Conservation (phyloP, 2,329 filamentous ascomycete species). For the Claviceps pusilla region DNA sequence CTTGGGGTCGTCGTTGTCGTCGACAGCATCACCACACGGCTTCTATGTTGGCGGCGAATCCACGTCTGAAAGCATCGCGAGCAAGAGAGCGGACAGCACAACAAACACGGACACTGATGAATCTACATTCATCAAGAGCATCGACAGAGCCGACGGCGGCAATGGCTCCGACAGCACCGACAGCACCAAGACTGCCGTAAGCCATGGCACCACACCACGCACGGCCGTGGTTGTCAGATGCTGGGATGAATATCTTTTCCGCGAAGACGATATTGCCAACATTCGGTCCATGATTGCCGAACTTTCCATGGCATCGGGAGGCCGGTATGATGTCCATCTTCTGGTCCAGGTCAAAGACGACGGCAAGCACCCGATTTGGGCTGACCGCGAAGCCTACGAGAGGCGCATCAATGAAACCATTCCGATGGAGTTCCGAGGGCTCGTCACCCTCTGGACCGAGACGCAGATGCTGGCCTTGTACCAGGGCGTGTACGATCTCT, state of each 20-base stretch:
- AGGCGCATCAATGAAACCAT: slow-evolving; percentile 52
- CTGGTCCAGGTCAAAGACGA: slow-evolving; percentile 74
- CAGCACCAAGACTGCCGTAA: slow-evolving; percentile 1
- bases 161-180: background rate
- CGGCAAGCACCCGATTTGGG: slow-evolving; percentile 60
- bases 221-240: slow-evolving; percentile 71
- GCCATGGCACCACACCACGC: slow-evolving; percentile 16
- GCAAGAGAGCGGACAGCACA: background rate
- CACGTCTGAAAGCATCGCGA: background rate
- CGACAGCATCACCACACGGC: slow-evolving; percentile 28
- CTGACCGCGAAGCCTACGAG: slow-evolving; percentile 53
- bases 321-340: slow-evolving; percentile 75
- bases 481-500: slow-evolving; percentile 70
- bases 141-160: background rate
- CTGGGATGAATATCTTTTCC: slow-evolving; percentile 69
- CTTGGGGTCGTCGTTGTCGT: slow-evolving; percentile 18
- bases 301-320: slow-evolving; percentile 63
- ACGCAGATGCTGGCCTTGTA: slow-evolving; percentile 86
- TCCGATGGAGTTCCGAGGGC: slow-evolving; percentile 72
- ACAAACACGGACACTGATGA: background rate
- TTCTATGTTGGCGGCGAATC: slow-evolving; percentile 28
- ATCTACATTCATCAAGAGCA: background rate
- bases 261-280: slow-evolving; percentile 66
- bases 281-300: slow-evolving; percentile 75
- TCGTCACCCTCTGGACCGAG: slow-evolving; percentile 87